A percentile compares a stretch with the other conserved stretches of the same genome.
phyloP scores from a whole-genome alignment of 768 basidiomycete species.

The Pleurotus salmoneostramineus region DNA sequence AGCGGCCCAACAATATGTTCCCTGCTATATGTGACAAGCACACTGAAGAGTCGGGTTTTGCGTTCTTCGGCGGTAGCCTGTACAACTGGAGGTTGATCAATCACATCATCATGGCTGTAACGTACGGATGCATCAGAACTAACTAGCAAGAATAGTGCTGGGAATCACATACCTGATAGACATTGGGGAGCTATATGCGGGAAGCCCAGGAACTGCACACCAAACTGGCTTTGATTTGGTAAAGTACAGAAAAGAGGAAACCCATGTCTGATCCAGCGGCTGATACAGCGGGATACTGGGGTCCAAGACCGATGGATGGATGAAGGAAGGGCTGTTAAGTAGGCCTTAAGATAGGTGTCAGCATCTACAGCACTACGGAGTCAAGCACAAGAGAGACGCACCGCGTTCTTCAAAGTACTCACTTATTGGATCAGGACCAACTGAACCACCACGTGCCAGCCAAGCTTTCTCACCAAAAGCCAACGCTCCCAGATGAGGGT shows the following conservation, averaged over 20 bases:
- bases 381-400: background rate
- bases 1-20: constrained; percentile 8
- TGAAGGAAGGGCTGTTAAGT: background rate
- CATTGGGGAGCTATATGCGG: background rate
- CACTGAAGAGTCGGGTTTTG: background rate
- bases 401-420: background rate
- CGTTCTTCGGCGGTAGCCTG: background rate
- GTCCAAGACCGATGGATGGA: background rate
- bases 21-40: constrained; percentile 3
- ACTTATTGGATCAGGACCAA: background rate
- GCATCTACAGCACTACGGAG: background rate
- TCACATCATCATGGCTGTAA: no score
- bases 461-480: background rate
- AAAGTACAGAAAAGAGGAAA: background rate
- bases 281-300: background rate
- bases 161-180: background rate
- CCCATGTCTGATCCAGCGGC: background rate
- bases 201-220: background rate
- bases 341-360: background rate
- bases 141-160: background rate
- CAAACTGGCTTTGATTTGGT: background rate
- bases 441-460: background rate
- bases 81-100: background rate
- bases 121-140: background rate
- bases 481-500: background rate